Evolutionary conservation across 2,329 filamentous ascomycete species (phyloP).

Genomic region (Colletotrichum tropicale): DNA sequence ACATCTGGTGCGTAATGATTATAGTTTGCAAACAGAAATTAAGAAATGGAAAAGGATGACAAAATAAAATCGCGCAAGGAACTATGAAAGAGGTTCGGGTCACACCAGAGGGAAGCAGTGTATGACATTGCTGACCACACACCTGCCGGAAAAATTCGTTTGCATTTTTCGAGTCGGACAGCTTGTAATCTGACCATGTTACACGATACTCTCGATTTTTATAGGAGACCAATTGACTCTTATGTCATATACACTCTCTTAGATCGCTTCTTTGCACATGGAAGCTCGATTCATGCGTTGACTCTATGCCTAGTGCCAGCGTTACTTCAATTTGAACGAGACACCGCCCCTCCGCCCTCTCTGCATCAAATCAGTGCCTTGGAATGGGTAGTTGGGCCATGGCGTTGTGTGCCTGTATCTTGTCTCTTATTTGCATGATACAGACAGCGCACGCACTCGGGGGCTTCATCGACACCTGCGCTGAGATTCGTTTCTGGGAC

Average conservation of each 20-base stretch:
- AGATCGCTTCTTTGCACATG: not conserved
- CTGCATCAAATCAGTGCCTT: not conserved
- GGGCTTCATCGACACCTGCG: not conserved
- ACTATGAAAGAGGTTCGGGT: rapidly evolving
- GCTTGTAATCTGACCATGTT: not conserved
- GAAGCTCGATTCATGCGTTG: no score
- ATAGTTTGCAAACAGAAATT: not conserved
- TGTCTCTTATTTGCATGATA: not conserved
- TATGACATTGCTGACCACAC: no score
- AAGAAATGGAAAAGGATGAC: rapidly evolving
- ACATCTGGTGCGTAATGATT: rapidly evolving
- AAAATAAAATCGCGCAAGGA: rapidly evolving
- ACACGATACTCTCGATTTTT: no score
- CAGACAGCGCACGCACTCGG: not conserved
- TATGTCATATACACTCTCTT: rapidly evolving
- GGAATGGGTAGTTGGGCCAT: not conserved
- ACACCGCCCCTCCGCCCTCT: rapidly evolving
- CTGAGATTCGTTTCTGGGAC: not conserved
- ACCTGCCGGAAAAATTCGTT: no score
- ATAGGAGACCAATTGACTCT: no score
- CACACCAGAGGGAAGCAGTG: rapidly evolving
- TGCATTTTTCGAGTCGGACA: not conserved
- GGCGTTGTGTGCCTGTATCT: rapidly evolving
- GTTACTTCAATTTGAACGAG: not conserved
- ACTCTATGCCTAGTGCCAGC: rapidly evolving